A percentile compares a stretch with the other conserved stretches of the same genome.
phyloP scores from a whole-genome alignment of 495 filamentous ascomycete genomes.

The Hypoxylon crocopeplum region DNA sequence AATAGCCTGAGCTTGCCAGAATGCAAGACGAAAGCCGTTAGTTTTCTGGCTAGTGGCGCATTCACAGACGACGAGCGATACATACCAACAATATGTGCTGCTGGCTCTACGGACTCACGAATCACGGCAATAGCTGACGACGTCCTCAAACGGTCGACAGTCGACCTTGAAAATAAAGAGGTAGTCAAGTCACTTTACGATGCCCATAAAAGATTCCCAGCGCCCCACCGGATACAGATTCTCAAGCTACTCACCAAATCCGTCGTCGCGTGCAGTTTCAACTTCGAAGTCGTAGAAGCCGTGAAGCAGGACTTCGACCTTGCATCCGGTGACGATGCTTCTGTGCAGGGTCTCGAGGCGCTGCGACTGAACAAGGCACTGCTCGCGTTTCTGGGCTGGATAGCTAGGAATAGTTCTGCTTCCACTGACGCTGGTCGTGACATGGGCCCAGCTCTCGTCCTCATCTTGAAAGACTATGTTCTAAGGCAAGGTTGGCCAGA shows the following conservation, averaged over 20 bases:
- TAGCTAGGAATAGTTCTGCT: slow-evolving; percentile 72
- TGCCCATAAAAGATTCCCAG: slow-evolving; percentile 73
- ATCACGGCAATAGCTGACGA: slow-evolving; percentile 84
- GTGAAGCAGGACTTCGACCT: slow-evolving; percentile 67
- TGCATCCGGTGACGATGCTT: slow-evolving; percentile 47
- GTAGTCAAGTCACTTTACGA: slow-evolving; percentile 69
- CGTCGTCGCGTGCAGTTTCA: slow-evolving; percentile 66
- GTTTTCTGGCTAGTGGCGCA: slow-evolving; percentile 80
- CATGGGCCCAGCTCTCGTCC: slow-evolving; percentile 74
- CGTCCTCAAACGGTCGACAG: slow-evolving; percentile 74
- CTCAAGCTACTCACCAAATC: slow-evolving; percentile 80
- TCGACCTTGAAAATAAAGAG: slow-evolving; percentile 72
- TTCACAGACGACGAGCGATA: slow-evolving; percentile 83
- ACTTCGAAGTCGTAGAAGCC: slow-evolving; percentile 67
- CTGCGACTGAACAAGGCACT: slow-evolving; percentile 79
- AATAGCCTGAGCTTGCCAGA: slow-evolving; percentile 71
- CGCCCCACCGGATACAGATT: slow-evolving; percentile 77
- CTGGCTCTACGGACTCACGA: slow-evolving; percentile 80
- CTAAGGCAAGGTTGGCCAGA: slow-evolving; percentile 84
- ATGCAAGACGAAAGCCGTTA: slow-evolving; percentile 69
- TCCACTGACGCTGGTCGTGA: slow-evolving; percentile 58
- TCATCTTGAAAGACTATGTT: slow-evolving; percentile 75
- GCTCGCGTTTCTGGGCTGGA: slow-evolving; percentile 89
- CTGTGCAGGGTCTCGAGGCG: slow-evolving; percentile 67
- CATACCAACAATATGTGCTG: slow-evolving; percentile 81